Evolutionary conservation across 73 alveolate genomes (phyloP).

Genomic region (Tetrahymena thermophila): DNA sequence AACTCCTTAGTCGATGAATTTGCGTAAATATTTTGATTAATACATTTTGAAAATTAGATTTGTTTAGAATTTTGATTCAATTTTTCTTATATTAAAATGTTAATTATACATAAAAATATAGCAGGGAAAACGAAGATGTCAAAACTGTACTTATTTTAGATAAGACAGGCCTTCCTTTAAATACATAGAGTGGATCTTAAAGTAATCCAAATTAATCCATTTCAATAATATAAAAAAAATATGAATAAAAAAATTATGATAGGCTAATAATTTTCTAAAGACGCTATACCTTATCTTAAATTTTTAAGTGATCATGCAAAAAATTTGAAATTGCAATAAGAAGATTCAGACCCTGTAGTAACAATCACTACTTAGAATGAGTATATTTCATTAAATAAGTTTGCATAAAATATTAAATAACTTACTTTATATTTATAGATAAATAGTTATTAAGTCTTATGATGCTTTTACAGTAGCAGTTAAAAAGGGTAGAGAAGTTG

Average conservation of each 20-base stretch:
- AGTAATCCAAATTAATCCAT: neutral
- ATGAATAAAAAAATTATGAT: neutral
- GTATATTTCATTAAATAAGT: neutral
- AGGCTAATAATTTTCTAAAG: neutral
- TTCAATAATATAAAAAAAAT: neutral
- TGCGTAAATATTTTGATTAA: neutral
- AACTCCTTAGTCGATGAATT: neutral
- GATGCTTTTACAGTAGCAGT: neutral
- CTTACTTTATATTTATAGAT: neutral
- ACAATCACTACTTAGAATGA: neutral
- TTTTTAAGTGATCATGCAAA: neutral
- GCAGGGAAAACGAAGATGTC: neutral
- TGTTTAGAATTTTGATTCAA: neutral
- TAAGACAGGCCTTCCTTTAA: neutral
- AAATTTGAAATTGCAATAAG: neutral
- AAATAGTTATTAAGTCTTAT: neutral
- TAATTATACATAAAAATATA: neutral
- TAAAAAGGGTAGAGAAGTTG: neutral
- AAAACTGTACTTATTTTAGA: neutral
- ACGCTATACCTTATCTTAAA: neutral
- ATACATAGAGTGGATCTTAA: neutral
- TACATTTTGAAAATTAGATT: neutral
- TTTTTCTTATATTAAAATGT: neutral
- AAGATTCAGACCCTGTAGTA: neutral
- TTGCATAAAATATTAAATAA: neutral